Evolutionary conservation across 2,329 filamentous ascomycete species (phyloP), one percentile per base, ranked within the genome.

Genomic region (Trichoderma sp.): DNA sequence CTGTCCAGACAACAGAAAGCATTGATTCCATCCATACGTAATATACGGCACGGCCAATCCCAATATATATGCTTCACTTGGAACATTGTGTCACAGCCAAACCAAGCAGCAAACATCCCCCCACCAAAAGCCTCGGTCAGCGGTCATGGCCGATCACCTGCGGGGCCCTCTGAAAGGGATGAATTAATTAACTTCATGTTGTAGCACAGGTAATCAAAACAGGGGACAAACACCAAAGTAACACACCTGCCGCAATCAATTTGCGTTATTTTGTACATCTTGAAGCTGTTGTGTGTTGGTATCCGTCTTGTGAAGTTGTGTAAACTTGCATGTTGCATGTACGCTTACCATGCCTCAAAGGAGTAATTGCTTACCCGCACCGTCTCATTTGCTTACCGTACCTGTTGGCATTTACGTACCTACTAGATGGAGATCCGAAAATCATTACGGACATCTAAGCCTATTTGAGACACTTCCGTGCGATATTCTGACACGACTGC

Each of bases 81-180:
- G 14, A 39, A 12, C 47, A 36, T 36, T 39, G 21, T 43, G 5
- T 66, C 43, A 32, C 28, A 34, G 8, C 28, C 18, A 61, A 34
- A 21, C 4, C 32, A 24, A 24, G 21, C 24, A 24, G 58, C n/a
- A 15, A 61, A 8, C 32, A 11, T 14, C 12, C 66, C 61, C 51
- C 69, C 65, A 53, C 64, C 12, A 26, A 3, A n/a, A 51, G 39
- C 67, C 67, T 70, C 67, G 67, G 66, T 36, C 65, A 64, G 51
- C 70, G 28, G 39, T 9, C 56, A 39, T 68, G 21, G 43, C 61
- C 61, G 36, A 64, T 30, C n/a, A 58, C 24, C 21, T 43, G 32
- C 32, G 24, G 47, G 63, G 32, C 63, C n/a, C 4, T 56, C 36
- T 39, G 15, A 47, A 63, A 26, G 28, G 61, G 61, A 39, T 47